phyloP scores from a whole-genome alignment of 1,139 yeast species.

The Geotrichum histeridarum region DNA sequence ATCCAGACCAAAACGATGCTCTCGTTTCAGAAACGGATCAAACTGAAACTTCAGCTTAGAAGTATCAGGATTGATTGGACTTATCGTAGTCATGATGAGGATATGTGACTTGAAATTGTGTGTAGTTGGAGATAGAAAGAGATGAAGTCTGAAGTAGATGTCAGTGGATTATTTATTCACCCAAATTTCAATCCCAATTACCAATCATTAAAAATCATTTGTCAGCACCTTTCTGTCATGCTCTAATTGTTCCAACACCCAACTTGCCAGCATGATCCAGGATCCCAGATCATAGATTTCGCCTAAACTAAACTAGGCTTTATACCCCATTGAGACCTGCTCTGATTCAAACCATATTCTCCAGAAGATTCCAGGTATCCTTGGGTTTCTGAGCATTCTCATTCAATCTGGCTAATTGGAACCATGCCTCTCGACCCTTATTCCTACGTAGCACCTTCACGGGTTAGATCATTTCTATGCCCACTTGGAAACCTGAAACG shows the following conservation, averaged over 20 bases:
- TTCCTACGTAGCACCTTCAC: constrained; percentile 54
- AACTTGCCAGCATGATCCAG: neutral
- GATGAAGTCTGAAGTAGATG: neutral
- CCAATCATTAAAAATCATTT: neutral
- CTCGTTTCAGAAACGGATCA: constrained; percentile 75
- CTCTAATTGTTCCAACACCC: no score
- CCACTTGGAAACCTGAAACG: constrained; percentile 59
- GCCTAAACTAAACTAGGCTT: neutral
- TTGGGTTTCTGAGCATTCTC: neutral
- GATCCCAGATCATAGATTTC: neutral
- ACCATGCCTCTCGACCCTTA: constrained; percentile 38
- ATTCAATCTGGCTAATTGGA: neutral
- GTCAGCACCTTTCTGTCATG: neutral
- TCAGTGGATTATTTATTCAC: no score
- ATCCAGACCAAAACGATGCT: constrained; percentile 75
- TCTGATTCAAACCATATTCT: neutral
- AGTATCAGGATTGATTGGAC: constrained; percentile 35
- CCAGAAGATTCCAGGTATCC: neutral
- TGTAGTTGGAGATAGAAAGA: neutral
- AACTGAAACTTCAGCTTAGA: constrained; percentile 57
- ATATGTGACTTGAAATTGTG: neutral
- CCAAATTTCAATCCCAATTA: neutral
- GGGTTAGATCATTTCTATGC: constrained; percentile 62
- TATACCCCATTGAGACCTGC: neutral
- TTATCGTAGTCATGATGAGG: constrained; percentile 12